These are phyloP conservation scores for Haplosporangium sp. DNA, from an alignment of 371 early-diverging fungal species.

Conservation along the genomic window DNA sequence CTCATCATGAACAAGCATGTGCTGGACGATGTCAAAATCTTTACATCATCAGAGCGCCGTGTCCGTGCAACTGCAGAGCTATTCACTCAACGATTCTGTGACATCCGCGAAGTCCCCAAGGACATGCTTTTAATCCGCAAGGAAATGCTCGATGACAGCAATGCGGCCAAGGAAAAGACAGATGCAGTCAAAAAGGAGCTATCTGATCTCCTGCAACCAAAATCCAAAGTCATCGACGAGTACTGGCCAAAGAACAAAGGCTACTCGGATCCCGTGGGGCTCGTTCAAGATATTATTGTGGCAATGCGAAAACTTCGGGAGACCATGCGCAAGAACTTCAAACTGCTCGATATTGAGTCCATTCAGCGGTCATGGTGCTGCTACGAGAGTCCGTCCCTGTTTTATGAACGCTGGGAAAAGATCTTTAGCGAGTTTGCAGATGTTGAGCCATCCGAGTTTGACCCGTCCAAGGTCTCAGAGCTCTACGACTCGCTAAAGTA, in stretches of 20 bases:
- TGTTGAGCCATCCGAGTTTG: conserved; percentile 66
- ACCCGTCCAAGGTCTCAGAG: conserved; percentile 93
- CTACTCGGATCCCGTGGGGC: conserved; percentile 69
- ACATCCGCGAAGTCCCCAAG: conserved; percentile 65
- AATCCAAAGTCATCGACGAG: conserved; percentile 57
- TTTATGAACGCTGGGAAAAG: conserved; percentile 96
- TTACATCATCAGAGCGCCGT: conserved; percentile 89
- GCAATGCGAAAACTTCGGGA: conserved; percentile 74
- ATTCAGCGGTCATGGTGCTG: conserved; percentile 86
- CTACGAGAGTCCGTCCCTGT: conserved; percentile 77
- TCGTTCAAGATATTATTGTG: conserved; percentile 77
- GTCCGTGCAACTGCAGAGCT: conserved; percentile 91
- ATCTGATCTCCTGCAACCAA: conserved; percentile 60
- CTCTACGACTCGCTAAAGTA: conserved; percentile 96
- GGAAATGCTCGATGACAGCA: conserved; percentile 95
- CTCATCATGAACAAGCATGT: conserved; percentile 86
- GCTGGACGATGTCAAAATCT: conserved; percentile 89
- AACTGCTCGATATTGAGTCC: conserved; percentile 61
- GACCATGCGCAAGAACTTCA: conserved; percentile 86
- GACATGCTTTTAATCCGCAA: conserved; percentile 79
- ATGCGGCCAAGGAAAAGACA: conserved; percentile 93
- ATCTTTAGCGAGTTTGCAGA: conserved; percentile 90
- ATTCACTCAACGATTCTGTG: conserved; percentile 82
- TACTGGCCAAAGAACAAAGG: conserved; percentile 70
- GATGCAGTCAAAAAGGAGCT: conserved; percentile 88